Percentiles rank a stretch among this genome's conserved stretches.
Conservation (phyloP, 2,329 filamentous ascomycete species). For the Chalaropsis thielavioides region DNA sequence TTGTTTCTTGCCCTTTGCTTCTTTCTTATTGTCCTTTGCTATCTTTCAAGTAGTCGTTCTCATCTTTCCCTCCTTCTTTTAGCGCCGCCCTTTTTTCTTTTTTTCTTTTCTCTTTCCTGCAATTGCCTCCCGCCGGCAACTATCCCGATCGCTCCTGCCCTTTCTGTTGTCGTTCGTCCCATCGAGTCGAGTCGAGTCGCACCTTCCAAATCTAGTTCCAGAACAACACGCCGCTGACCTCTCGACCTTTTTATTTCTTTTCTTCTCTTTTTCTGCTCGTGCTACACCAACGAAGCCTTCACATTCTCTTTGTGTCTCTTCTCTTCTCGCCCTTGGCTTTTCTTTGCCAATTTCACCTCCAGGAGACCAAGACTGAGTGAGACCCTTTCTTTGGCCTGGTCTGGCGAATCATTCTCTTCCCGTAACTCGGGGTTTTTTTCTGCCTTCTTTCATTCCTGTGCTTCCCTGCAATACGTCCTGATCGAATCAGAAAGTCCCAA, state of each 20-base stretch:
- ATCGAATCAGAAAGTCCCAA: not conserved
- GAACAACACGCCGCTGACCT: not conserved
- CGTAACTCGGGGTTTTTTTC: too few species aligned
- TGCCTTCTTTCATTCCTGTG: not conserved
- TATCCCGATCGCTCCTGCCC: not conserved
- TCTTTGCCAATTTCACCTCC: too few species aligned
- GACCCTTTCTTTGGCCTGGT: not conserved
- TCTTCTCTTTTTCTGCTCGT: not conserved
- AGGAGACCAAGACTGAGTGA: not conserved
- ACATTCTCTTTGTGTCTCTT: not conserved
- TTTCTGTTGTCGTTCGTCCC: not conserved
- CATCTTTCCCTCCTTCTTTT: not conserved
- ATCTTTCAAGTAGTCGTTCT: too few species aligned
- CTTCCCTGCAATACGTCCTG: not conserved
- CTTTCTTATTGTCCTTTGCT: not conserved
- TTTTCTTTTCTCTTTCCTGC: too few species aligned
- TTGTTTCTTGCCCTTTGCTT: slow-evolving; percentile 1
- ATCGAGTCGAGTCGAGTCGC: not conserved
- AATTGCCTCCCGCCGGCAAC: not conserved
- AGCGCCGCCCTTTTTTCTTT: not conserved
- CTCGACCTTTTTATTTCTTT: not conserved
- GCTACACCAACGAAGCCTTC: not conserved
- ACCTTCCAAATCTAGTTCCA: not conserved
- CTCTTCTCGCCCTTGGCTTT: not conserved
- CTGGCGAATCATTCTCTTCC: not conserved